phyloP scores from a whole-genome alignment of 75 land plant species.

The Adiantum capillusveneris region DNA sequence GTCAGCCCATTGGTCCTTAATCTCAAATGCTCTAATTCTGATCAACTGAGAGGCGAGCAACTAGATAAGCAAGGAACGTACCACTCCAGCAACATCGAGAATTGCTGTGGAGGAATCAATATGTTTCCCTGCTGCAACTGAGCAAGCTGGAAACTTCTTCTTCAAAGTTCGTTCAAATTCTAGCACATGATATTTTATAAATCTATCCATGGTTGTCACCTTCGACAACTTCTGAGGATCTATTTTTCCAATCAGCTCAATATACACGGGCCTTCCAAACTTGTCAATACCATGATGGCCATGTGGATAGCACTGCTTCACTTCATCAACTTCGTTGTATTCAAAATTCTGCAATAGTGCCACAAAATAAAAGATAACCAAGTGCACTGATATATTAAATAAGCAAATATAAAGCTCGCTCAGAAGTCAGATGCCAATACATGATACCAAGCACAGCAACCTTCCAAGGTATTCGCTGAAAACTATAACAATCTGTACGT shows the following conservation, averaged over 20 bases:
- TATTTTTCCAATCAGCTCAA: slow-evolving; percentile 46
- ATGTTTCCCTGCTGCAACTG: slow-evolving; percentile 41
- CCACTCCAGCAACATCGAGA: slow-evolving; percentile 54
- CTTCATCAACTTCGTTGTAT: slow-evolving; percentile 28
- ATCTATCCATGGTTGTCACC: slow-evolving; percentile 47
- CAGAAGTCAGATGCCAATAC: too few species aligned
- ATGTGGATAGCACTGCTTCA: slow-evolving; percentile 51
- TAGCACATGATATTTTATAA: slow-evolving; percentile 35
- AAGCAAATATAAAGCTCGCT: too few species aligned
- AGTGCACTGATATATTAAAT: too few species aligned
- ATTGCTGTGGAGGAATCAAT: slow-evolving; percentile 47
- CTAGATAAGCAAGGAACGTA: slow-evolving; percentile 6
- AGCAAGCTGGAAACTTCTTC: slow-evolving; percentile 51
- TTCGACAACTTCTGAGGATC: slow-evolving; percentile 30
- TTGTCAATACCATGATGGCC: slow-evolving; percentile 59
- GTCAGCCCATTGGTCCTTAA: too few species aligned
- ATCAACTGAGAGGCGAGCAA: too few species aligned
- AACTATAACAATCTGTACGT: too few species aligned
- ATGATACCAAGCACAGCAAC: too few species aligned
- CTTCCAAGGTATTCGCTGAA: too few species aligned
- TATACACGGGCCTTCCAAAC: slow-evolving; percentile 51
- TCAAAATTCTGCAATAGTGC: slow-evolving; percentile 43
- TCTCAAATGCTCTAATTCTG: too few species aligned
- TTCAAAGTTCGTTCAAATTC: slow-evolving; percentile 45
- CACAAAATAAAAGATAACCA: too few species aligned